Evolutionary conservation across 352 stramenopile genomes (phyloP).

Genomic region (Globisporangium middletonii): DNA sequence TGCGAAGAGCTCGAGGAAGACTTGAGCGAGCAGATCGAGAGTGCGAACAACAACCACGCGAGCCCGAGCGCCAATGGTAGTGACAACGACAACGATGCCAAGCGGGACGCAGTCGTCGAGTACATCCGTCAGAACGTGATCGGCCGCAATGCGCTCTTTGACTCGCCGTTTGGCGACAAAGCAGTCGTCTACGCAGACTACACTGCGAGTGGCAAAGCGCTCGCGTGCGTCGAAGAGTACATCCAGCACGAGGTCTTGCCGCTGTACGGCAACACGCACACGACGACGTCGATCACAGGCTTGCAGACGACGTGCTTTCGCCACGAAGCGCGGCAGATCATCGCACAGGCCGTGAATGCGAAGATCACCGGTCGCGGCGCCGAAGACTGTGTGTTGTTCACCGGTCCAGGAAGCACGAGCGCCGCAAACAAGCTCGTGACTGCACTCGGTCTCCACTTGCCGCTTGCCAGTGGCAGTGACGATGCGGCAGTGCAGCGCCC

Average conservation of each 20-base stretch:
- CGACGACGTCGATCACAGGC: conserved; percentile 75
- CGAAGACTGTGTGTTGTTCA: conserved; percentile 95
- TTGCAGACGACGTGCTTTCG: conserved; percentile 92
- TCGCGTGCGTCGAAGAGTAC: conserved; percentile 89
- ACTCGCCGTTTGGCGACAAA: conserved; percentile 58
- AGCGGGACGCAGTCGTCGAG: conserved; percentile 19
- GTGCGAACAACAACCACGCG: conserved; percentile 8
- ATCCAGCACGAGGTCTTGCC: conserved; percentile 85
- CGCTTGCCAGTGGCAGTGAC: conserved; percentile 2
- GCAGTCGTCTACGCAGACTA: conserved; percentile 94
- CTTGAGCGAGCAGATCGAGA: conserved; percentile 31
- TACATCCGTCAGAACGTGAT: conserved; percentile 44
- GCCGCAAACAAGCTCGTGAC: conserved; percentile 79
- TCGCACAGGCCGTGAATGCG: conserved; percentile 88
- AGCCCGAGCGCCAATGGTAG: neutral
- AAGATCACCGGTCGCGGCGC: conserved; percentile 85
- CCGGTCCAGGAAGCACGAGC: conserved; percentile 78
- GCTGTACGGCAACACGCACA: conserved; percentile 98
- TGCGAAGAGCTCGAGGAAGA: conserved; percentile 79
- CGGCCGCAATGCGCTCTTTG: conserved; percentile 38
- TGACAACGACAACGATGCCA: conserved; percentile 7
- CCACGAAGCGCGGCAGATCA: conserved; percentile 92
- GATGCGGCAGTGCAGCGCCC: conserved; percentile 25
- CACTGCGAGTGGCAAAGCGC: conserved; percentile 87
- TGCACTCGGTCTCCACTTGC: conserved; percentile 50